Percentiles rank a stretch among this genome's conserved stretches.
Conservation (phyloP, 176 grass and related monocot genomes). For the Triticum aestivum region DNA sequence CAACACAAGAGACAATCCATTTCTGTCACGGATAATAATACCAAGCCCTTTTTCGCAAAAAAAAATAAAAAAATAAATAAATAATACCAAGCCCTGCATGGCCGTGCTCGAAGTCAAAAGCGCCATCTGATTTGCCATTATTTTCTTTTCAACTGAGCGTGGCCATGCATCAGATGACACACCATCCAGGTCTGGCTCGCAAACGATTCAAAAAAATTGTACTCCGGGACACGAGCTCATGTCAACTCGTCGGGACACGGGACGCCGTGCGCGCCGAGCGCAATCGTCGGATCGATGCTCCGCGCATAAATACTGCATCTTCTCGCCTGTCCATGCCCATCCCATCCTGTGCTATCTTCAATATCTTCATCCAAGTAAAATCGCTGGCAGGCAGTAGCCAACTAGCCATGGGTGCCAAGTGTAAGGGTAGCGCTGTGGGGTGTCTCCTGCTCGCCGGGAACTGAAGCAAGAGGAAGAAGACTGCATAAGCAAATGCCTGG, state of each 20-base stretch:
- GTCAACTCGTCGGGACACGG: neutral
- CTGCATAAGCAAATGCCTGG: neutral
- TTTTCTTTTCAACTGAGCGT: too few species aligned
- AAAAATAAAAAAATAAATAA: too few species aligned
- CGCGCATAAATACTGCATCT: neutral
- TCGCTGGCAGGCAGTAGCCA: neutral
- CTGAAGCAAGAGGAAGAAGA: neutral
- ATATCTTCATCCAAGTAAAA: neutral
- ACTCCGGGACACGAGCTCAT: neutral
- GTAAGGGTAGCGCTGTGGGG: neutral
- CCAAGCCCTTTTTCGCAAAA: too few species aligned
- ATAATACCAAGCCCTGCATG: too few species aligned
- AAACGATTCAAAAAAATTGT: neutral
- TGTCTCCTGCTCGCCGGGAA: neutral
- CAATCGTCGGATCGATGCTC: neutral
- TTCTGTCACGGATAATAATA: too few species aligned
- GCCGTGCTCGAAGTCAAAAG: too few species aligned
- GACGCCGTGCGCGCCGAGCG: neutral
- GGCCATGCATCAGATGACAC: too few species aligned
- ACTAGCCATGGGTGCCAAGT: neutral
- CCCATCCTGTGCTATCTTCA: neutral
- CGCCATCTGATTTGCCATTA: too few species aligned
- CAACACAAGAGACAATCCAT: too few species aligned
- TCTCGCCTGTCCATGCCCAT: neutral
- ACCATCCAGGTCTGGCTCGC: too few species aligned